Evolutionary conservation across 768 basidiomycete species (phyloP), one percentile per base, ranked within the genome.

Genomic region (Lactifluus pinguis): DNA sequence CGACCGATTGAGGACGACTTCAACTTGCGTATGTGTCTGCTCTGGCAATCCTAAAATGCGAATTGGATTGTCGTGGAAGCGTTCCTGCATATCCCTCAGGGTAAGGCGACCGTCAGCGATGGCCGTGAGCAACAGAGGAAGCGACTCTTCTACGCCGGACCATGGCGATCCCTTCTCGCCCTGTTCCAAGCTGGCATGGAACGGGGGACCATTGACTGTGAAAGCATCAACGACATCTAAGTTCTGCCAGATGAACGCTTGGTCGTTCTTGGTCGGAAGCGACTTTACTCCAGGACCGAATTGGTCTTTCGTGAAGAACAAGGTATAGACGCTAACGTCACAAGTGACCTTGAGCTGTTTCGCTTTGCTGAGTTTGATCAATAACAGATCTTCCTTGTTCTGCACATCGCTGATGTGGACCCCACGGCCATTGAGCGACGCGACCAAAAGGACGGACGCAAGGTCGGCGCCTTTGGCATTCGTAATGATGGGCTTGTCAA

Each of bases 261-360:
- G 94, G 65, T 95, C 91, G 55, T 84, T 82, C 2, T 72, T 68
- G 0, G 87, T 79, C 3, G 94, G 95, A 42, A 97, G 79, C 65
- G 76, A 75, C 19, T 84, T 78, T 1, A 74, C 75, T 11, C 49
- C 19, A 4, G 45, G 17, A 1, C 87, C 85, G 76, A 83, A 95
- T 61, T 90, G 79, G 56, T 87, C 87, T 49, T 76, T 78, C 2
- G 81, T 83, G 76, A 92, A 95, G 82, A 97, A 98, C 55, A 99
- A 76, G 17, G 91, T 82, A 73, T 89, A 98, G 53, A 98, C 80
- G 14, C 94, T 86, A 36, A 97, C 92, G 67, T 99, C 97, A 72
- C 95, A 98, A 3, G 95, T 98, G 53, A 98, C 95, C 68, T 91
- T 89, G 67, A 98, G 82, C 13, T 89, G 79, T 76, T 93, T 95